phyloP scores from a whole-genome alignment of 2,329 filamentous ascomycete genomes.

The Colletotrichum theobromicola region DNA sequence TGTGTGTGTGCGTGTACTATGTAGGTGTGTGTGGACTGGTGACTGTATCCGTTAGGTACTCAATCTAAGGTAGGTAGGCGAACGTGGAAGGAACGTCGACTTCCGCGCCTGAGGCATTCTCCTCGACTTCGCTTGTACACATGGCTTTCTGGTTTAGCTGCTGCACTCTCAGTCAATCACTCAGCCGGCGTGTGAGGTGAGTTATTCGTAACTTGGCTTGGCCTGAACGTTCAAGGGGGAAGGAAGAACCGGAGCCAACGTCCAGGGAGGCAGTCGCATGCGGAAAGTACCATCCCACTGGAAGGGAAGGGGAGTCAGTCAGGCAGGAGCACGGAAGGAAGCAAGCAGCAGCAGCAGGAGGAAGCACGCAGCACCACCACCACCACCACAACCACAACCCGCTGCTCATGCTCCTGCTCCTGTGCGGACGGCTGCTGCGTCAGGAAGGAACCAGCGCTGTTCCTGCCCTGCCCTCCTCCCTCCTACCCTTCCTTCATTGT shows the following conservation, averaged over 20 bases:
- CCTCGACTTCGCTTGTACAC: neutral
- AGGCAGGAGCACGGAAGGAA: neutral
- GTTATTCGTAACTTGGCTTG: neutral
- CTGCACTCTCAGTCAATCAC: neutral
- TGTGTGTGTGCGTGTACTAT: neutral
- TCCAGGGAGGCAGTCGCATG: neutral
- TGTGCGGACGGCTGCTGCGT: neutral
- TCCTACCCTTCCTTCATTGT: neutral
- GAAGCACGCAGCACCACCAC: neutral
- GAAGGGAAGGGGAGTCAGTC: neutral
- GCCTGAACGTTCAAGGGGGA: neutral
- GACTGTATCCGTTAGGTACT: neutral
- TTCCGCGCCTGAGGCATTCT: neutral
- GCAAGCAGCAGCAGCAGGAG: neutral
- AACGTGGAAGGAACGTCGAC: neutral
- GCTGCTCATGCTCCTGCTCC: neutral
- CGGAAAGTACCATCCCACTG: neutral
- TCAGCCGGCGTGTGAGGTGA: neutral
- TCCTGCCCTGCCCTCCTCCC: neutral
- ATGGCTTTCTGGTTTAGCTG: neutral
- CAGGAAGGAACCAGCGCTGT: neutral
- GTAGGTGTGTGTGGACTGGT: neutral
- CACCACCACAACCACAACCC: too few relatives aligned
- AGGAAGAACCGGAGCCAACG: neutral
- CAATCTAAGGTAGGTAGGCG: neutral